Evolutionary conservation across 2,329 filamentous ascomycete genomes (phyloP), one percentile per base, ranked within the genome.

Genomic region (Aspergillus neotritici): DNA sequence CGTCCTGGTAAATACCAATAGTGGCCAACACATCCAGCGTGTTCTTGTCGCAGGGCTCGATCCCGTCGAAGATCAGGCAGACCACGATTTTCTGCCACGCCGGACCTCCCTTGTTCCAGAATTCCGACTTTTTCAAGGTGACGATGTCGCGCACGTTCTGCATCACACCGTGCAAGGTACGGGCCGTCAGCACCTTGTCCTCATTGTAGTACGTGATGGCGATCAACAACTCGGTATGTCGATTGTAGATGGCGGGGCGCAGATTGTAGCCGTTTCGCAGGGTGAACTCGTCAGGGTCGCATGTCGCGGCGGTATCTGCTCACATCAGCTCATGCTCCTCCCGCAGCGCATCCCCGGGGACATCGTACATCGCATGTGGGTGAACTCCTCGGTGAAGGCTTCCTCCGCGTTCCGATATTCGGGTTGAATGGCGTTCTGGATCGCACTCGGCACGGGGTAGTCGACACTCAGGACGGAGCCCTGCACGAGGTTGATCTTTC

Each of bases 61-160:
- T 94, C 78, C 93, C 93, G 66, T 98, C 93, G 60, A 97, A 97
- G 51, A 98, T 88, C 54, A 97, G 74, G 67, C 87, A 94, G 47
- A 97, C 93, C 28, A 97, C 93, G 63, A 98, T 97, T 75, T 98
- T 98, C 67, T 98, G 93, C 93, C 93, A 98, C 43, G 93, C 93
- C 8, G 93, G 93, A 44, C 93, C 93, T 59, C 93, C 93, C 74
- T 95, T 94, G 75, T 97, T 96, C 93, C 93, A 98, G 75, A 98
- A 98, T 58, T 94, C 91, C 28, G 93, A 96, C 72, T 95, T 96
- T 73, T 97, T 97, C 51, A 97, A 77, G 71, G 96, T 97, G 62
- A 97, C 91, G 64, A 98, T 97, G 61, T 98, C 93, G 50, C 91
- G 86, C 60, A 97, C 93, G 67, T 97, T 97, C 68, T 96, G 90